These are phyloP conservation scores for Syzygium syzygioides DNA, from an alignment of 441 rosid species.

Conservation along the genomic window DNA sequence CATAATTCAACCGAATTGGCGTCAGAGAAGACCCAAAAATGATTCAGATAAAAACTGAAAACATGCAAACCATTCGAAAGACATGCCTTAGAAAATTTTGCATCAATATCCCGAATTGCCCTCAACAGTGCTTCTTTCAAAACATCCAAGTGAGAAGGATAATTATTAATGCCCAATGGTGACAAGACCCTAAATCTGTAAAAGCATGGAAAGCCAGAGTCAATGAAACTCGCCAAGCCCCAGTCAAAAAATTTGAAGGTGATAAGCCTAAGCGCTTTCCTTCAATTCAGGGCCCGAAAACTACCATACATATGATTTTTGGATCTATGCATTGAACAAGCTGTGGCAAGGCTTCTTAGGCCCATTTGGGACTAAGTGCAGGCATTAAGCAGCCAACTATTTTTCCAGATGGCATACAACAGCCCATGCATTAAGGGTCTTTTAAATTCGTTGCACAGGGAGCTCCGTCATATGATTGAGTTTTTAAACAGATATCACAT, in stretches of 20 bases:
- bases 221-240: not conserved
- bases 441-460: not conserved
- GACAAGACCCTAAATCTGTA: slow-evolving; percentile 52
- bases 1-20: slow-evolving; percentile 18
- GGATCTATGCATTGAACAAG: not conserved
- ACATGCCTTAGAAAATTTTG: slow-evolving; percentile 68
- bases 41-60: not conserved
- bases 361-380: not conserved
- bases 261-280: not conserved
- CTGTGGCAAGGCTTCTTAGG: not conserved
- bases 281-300: not conserved
- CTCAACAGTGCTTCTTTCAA: slow-evolving; percentile 84
- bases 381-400: not conserved
- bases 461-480: not conserved
- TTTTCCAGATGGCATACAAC: not conserved
- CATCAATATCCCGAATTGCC: slow-evolving; percentile 87
- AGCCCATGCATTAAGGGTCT: not conserved
- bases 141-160: slow-evolving; percentile 73
- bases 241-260: not conserved
- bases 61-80: not conserved
- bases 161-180: slow-evolving; percentile 33
- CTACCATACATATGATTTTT: not conserved
- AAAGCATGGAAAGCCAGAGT: not conserved
- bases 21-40: slow-evolving; percentile 2
- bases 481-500: not conserved